Evolutionary conservation across 495 filamentous ascomycete genomes (phyloP).

Genomic region (Lindgomyces ingoldianus): DNA sequence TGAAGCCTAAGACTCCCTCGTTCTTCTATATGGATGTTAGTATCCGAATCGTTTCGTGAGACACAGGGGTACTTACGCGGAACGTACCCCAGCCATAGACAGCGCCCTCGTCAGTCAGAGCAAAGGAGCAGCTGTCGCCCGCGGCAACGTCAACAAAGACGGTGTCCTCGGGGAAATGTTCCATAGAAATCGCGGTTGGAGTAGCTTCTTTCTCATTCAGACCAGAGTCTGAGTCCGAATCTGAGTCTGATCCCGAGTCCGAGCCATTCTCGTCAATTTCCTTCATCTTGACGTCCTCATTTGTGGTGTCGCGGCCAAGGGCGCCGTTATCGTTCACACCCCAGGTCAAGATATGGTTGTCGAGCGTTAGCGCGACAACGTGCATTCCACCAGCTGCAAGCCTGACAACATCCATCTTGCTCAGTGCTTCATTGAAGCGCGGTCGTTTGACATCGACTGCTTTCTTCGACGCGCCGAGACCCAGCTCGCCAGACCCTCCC

Average conservation of each 20-base stretch:
- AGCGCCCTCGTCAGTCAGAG: slow-evolving; percentile 61
- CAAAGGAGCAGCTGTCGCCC: slow-evolving; percentile 64
- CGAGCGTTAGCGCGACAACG: slow-evolving; percentile 60
- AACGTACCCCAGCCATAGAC: slow-evolving; percentile 78
- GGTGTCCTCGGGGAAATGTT: slow-evolving; percentile 54
- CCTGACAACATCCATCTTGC: slow-evolving; percentile 63
- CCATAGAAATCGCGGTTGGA: slow-evolving; percentile 53
- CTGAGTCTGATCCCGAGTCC: slow-evolving; percentile 42
- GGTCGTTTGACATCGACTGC: slow-evolving; percentile 69
- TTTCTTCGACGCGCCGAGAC: slow-evolving; percentile 61
- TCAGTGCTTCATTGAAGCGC: slow-evolving; percentile 62
- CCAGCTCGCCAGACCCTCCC: slow-evolving; percentile 67
- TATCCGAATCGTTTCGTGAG: background rate
- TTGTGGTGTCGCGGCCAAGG: slow-evolving; percentile 62
- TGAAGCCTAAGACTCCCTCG: slow-evolving; percentile 75
- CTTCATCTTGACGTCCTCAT: slow-evolving; percentile 57
- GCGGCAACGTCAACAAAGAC: slow-evolving; percentile 61
- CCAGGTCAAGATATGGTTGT: slow-evolving; percentile 70
- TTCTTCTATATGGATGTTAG: slow-evolving; percentile 50
- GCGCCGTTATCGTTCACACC: slow-evolving; percentile 71
- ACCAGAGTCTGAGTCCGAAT: slow-evolving; percentile 52
- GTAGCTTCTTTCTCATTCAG: slow-evolving; percentile 63
- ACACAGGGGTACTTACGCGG: slow-evolving; percentile 50
- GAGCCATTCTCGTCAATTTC: slow-evolving; percentile 54
- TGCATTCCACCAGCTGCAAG: slow-evolving; percentile 71